Evolutionary conservation across 192 early-diverging fungal genomes (phyloP).

Genomic region (Coemansia sp.): DNA sequence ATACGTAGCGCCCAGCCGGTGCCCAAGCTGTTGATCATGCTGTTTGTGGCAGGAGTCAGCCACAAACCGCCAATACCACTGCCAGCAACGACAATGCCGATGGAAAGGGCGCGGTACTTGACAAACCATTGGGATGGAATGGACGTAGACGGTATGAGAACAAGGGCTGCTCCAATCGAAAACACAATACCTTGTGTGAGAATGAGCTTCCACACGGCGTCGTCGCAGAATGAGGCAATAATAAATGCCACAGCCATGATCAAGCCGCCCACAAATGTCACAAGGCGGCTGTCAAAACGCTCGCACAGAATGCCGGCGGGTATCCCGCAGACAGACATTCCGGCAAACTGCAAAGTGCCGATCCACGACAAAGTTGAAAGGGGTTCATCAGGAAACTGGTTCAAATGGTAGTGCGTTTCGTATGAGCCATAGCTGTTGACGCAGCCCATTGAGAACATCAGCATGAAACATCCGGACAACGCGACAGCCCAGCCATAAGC

Average conservation of each 20-base stretch:
- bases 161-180: constrained; percentile 51
- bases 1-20: constrained; percentile 59
- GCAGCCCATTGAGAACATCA: constrained; percentile 58
- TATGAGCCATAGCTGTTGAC: constrained; percentile 61
- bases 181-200: constrained; percentile 61
- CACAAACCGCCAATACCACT: constrained; percentile 61
- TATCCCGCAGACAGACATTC: constrained; percentile 56
- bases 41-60: constrained; percentile 53
- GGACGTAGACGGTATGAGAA: constrained; percentile 54
- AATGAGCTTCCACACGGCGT: constrained; percentile 62
- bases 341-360: constrained; percentile 56
- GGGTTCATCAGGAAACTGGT: constrained; percentile 41
- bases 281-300: constrained; percentile 53
- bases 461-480: constrained; percentile 49
- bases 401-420: constrained; percentile 46
- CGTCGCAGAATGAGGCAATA: constrained; percentile 60
- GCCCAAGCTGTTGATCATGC: constrained; percentile 51
- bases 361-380: constrained; percentile 57
- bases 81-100: constrained; percentile 59
- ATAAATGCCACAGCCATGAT: constrained; percentile 56
- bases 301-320: constrained; percentile 58
- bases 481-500: constrained; percentile 59
- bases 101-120: constrained; percentile 54
- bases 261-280: constrained; percentile 53
- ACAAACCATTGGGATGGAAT: constrained; percentile 63